Evolutionary conservation across 2,329 filamentous ascomycete species (phyloP).

Genomic region (Triangularia setosa): DNA sequence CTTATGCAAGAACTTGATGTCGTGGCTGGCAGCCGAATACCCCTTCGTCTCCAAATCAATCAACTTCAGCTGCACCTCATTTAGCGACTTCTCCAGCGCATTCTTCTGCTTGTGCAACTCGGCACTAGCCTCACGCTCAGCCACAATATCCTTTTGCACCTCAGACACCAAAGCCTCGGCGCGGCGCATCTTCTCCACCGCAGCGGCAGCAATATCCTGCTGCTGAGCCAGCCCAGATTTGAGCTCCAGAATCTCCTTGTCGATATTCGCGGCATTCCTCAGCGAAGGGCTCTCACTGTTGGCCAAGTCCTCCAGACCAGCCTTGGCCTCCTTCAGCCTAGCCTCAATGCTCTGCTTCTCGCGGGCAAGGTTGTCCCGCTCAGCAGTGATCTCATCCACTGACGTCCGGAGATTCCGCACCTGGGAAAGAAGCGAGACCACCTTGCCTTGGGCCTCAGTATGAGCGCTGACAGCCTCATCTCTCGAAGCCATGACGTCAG

Average conservation of each 20-base stretch:
- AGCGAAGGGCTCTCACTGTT: conserved; percentile 82
- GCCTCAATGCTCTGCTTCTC: conserved; percentile 89
- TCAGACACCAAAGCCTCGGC: conserved; percentile 84
- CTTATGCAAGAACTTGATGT: conserved; percentile 91
- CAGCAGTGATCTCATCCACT: conserved; percentile 79
- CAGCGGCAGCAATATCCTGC: conserved; percentile 86
- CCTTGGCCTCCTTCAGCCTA: conserved; percentile 80
- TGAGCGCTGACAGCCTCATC: conserved; percentile 92
- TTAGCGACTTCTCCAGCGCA: conserved; percentile 80
- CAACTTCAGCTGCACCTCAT: conserved; percentile 83
- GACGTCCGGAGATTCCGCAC: conserved; percentile 78
- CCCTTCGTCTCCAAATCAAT: conserved; percentile 96
- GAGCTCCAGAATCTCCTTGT: conserved; percentile 84
- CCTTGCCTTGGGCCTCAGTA: conserved; percentile 90
- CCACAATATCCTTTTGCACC: conserved; percentile 86
- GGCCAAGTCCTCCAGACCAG: conserved; percentile 81
- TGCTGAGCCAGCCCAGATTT: conserved; percentile 87
- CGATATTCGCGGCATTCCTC: conserved; percentile 82
- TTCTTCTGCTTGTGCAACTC: conserved; percentile 88
- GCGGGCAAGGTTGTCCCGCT: conserved; percentile 77
- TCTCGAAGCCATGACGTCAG: conserved; percentile 83
- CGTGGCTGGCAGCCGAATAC: conserved; percentile 89
- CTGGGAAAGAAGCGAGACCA: conserved; percentile 85
- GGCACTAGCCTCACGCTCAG: conserved; percentile 76
- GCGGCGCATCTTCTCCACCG: conserved; percentile 94